A percentile compares a stretch with the other conserved stretches of the same genome.
These are phyloP conservation scores for Myxozyma udenii DNA, from an alignment of 805 yeast species.

Conservation along the genomic window DNA sequence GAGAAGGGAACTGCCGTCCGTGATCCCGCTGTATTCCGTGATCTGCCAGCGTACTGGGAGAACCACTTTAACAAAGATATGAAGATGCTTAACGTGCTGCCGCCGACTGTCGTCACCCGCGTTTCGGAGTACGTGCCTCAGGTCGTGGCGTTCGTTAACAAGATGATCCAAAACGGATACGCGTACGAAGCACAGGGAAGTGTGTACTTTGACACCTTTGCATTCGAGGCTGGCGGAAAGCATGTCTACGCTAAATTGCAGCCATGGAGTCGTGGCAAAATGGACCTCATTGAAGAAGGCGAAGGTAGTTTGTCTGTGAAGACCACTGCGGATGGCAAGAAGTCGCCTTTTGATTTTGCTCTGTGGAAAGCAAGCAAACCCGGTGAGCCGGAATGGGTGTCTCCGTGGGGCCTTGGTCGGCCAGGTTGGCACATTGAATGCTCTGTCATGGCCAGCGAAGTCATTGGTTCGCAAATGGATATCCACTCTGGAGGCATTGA, in stretches of 20 bases:
- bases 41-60: slow-evolving; percentile 89
- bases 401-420: slow-evolving; percentile 96
- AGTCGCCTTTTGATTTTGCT: slow-evolving; percentile 82
- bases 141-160: slow-evolving; percentile 72
- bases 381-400: slow-evolving; percentile 94
- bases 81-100: slow-evolving; percentile 76
- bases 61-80: slow-evolving; percentile 78
- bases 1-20: slow-evolving; percentile 71
- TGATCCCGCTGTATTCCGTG: slow-evolving; percentile 79
- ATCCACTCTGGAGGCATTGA: slow-evolving; percentile 97
- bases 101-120: slow-evolving; percentile 83
- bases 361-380: slow-evolving; percentile 95
- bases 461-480: slow-evolving; percentile 79
- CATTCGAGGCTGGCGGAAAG: slow-evolving; percentile 65
- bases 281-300: slow-evolving; percentile 84
- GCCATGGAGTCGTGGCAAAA: slow-evolving; percentile 95
- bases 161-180: slow-evolving; percentile 73
- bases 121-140: slow-evolving; percentile 96
- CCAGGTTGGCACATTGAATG: slow-evolving; percentile 99
- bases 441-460: slow-evolving; percentile 95
- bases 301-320: slow-evolving; percentile 73
- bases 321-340: slow-evolving; percentile 54
- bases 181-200: slow-evolving; percentile 82
- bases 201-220: slow-evolving; percentile 89
- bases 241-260: slow-evolving; percentile 94